phyloP scores from a whole-genome alignment of 148 eudicot species.

The Nepenthes gracilis region DNA sequence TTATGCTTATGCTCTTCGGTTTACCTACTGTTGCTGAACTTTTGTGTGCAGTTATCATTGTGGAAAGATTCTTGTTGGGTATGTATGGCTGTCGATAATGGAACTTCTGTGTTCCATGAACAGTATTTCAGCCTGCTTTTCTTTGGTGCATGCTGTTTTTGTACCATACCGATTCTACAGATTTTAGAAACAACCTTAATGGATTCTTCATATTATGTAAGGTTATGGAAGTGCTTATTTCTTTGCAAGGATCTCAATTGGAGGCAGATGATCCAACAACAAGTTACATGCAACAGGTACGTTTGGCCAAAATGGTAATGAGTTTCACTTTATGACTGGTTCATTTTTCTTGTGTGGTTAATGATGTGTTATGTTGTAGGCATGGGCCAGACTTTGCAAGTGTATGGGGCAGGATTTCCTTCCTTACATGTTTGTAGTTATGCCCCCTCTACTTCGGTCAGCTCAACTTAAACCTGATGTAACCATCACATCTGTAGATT shows the following conservation, averaged over 20 bases:
- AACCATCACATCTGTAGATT: conserved; percentile 83
- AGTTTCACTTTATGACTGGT: background rate
- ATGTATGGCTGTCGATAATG: too few relatives aligned
- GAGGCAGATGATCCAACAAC: conserved; percentile 95
- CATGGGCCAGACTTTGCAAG: conserved; percentile 99
- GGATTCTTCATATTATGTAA: conserved; percentile 14
- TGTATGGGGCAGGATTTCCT: conserved; percentile 98
- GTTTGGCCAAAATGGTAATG: conserved; percentile 4
- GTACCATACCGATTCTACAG: too few relatives aligned
- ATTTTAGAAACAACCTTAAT: background rate
- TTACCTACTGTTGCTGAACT: background rate
- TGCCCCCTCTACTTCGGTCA: conserved; percentile 94
- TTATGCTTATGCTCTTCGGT: background rate
- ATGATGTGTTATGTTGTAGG: conserved; percentile 31
- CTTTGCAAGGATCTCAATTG: conserved; percentile 93
- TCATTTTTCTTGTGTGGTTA: background rate
- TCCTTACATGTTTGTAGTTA: conserved; percentile 92
- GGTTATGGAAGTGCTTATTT: conserved; percentile 99
- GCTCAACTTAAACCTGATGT: conserved; percentile 99
- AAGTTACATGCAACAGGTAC: conserved; percentile 93
- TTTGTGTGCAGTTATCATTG: background rate
- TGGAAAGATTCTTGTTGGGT: too few relatives aligned
- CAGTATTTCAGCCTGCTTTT: too few relatives aligned
- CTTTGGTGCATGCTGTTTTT: too few relatives aligned
- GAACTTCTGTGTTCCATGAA: too few relatives aligned